These are phyloP conservation scores for Tricholoma bakamatsutake DNA, from an alignment of 768 basidiomycete species.

Conservation along the genomic window DNA sequence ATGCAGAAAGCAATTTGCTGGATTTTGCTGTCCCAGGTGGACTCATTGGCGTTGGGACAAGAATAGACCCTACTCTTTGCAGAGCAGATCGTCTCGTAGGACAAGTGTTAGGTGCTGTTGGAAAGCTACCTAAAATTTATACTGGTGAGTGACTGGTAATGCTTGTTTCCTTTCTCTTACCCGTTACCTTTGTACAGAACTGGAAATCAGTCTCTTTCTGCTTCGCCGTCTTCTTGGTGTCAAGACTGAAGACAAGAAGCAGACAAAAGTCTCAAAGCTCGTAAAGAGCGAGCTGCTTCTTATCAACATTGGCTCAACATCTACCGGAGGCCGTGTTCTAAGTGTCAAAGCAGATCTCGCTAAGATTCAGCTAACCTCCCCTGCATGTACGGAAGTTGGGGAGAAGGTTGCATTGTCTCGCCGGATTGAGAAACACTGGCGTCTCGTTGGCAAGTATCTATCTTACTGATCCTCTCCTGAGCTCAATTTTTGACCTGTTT, in stretches of 20 bases:
- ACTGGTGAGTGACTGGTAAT: constrained; percentile 45
- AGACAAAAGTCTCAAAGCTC: constrained; percentile 91
- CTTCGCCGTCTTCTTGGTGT: constrained; percentile 96
- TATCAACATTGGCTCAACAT: constrained; percentile 98
- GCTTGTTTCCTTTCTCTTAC: neutral
- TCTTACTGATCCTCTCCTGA: neutral
- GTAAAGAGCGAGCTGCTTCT: constrained; percentile 87
- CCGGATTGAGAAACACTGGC: constrained; percentile 98
- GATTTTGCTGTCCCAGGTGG: constrained; percentile 97
- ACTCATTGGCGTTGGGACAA: constrained; percentile 95
- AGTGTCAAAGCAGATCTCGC: constrained; percentile 93
- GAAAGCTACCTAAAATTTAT: constrained; percentile 90
- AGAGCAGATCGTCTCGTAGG: constrained; percentile 96
- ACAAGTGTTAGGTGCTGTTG: constrained; percentile 92
- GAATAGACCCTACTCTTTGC: constrained; percentile 94
- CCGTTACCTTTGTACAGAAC: constrained; percentile 40
- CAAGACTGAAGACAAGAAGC: constrained; percentile 98
- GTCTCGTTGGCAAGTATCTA: constrained; percentile 74
- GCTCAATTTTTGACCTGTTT: neutral
- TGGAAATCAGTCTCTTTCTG: constrained; percentile 91
- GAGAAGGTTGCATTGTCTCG: constrained; percentile 96
- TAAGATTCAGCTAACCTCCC: constrained; percentile 89
- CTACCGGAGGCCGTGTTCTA: constrained; percentile 92
- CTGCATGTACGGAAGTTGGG: constrained; percentile 93
- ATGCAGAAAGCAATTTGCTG: constrained; percentile 92